These are phyloP conservation scores for Glaciozyma martinii DNA, from an alignment of 768 basidiomycete species.

Conservation along the genomic window DNA sequence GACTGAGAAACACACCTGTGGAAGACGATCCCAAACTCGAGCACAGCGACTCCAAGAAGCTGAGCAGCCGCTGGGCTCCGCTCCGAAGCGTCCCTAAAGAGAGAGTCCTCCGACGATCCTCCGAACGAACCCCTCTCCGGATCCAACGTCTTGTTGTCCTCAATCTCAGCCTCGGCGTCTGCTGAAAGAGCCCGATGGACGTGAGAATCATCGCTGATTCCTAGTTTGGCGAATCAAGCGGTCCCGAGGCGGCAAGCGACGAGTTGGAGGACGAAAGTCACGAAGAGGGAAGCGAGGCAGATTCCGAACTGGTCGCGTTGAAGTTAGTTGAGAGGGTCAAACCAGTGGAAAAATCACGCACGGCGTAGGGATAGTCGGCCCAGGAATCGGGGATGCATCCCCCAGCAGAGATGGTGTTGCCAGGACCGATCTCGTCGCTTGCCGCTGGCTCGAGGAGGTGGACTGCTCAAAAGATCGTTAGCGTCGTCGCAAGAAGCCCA, in stretches of 20 bases:
- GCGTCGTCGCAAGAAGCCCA: not conserved
- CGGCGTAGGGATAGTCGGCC: constrained; percentile 36
- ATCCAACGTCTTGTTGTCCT: not conserved
- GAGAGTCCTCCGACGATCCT: not conserved
- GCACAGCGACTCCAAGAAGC: constrained; percentile 31
- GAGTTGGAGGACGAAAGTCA: constrained; percentile 33
- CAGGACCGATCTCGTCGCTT: constrained; percentile 20
- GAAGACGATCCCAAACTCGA: constrained; percentile 38
- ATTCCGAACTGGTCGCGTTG: constrained; percentile 27
- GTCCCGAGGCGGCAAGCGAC: constrained; percentile 33
- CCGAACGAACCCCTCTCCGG: not conserved
- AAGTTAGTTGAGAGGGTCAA: not conserved
- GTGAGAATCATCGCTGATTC: not conserved
- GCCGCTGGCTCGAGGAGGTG: constrained; percentile 35
- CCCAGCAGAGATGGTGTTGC: constrained; percentile 16
- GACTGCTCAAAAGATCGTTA: not conserved
- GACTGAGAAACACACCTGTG: constrained; percentile 31
- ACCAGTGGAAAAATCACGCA: not conserved
- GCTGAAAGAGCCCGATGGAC: not conserved
- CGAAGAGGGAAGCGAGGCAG: constrained; percentile 33
- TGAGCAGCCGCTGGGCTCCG: not conserved
- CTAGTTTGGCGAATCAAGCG: constrained; percentile 28
- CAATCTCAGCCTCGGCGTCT: not conserved
- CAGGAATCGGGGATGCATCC: constrained; percentile 35
- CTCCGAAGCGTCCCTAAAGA: not conserved